Percentiles rank a stretch among this genome's conserved stretches.
Evolutionary conservation across 768 basidiomycete species (phyloP).

Genomic region (Porphyrellus cyaneotinctus): DNA sequence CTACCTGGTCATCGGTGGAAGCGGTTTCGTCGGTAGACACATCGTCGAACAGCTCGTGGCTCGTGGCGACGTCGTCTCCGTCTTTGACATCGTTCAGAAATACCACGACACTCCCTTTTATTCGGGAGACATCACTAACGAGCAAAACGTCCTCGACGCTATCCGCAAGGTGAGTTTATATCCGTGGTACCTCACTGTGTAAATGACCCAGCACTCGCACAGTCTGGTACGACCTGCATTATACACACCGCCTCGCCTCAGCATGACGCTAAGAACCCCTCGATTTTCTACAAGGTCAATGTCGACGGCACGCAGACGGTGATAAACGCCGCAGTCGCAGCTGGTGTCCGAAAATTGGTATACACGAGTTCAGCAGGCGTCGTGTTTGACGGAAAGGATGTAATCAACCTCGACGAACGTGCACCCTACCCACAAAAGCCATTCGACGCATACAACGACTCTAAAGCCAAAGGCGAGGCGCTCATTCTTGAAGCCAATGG

Average conservation of each 20-base stretch:
- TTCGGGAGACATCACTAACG: constrained; percentile 82
- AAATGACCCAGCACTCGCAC: neutral
- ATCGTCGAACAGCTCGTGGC: constrained; percentile 83
- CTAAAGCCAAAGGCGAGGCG: constrained; percentile 86
- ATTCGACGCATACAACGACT: constrained; percentile 90
- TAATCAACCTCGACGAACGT: constrained; percentile 87
- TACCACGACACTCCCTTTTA: constrained; percentile 86
- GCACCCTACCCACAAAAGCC: constrained; percentile 65
- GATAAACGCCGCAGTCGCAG: constrained; percentile 72
- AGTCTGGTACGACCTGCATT: constrained; percentile 86
- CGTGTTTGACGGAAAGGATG: constrained; percentile 77
- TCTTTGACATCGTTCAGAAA: constrained; percentile 90
- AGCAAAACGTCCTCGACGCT: constrained; percentile 66
- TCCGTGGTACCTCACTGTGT: neutral
- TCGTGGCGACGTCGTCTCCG: constrained; percentile 75
- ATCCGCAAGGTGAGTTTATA: constrained; percentile 57
- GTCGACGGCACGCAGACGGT: constrained; percentile 86
- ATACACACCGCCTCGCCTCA: constrained; percentile 93
- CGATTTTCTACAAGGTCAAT: constrained; percentile 88
- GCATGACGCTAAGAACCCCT: constrained; percentile 61
- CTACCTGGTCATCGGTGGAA: constrained; percentile 92
- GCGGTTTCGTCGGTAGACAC: constrained; percentile 87
- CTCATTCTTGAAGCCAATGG: constrained; percentile 85
- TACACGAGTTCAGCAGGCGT: constrained; percentile 94
- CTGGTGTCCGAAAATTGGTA: constrained; percentile 79